These are phyloP conservation scores for Ambrosiella beaveri DNA, from an alignment of 2,329 filamentous ascomycete species.

Conservation along the genomic window DNA sequence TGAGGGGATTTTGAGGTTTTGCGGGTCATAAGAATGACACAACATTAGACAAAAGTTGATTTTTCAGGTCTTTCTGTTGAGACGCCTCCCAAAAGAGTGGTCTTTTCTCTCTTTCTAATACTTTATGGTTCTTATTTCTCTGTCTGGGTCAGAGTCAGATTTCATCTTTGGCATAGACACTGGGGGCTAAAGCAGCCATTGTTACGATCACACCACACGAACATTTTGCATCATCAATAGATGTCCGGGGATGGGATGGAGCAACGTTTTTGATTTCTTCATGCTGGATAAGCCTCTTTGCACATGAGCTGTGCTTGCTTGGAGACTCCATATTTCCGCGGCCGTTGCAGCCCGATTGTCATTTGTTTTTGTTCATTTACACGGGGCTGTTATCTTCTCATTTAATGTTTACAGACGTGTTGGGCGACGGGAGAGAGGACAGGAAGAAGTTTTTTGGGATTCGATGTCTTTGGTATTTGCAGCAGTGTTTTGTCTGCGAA, in stretches of 20 bases:
- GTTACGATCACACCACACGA: background rate
- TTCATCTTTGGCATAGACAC: background rate
- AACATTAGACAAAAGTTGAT: conserved; percentile 49
- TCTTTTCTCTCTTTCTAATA: background rate
- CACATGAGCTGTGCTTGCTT: too few species aligned
- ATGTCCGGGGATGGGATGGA: background rate
- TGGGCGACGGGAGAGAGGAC: background rate
- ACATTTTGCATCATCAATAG: background rate
- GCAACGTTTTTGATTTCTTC: background rate
- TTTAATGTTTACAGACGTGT: background rate
- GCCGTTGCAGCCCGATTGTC: background rate
- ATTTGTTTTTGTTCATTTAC: background rate
- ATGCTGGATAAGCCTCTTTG: too few species aligned
- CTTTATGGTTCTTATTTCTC: background rate
- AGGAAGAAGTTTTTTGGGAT: background rate
- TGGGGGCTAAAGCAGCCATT: background rate
- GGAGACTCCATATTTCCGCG: background rate
- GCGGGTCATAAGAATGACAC: conserved; percentile 14
- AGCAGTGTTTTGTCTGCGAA: background rate
- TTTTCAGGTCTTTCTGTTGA: conserved; percentile 32
- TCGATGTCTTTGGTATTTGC: background rate
- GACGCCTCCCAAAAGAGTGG: conserved; percentile 6
- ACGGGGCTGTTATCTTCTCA: background rate
- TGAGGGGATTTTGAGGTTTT: conserved; percentile 22
- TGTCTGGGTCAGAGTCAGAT: background rate